Base-by-base conservation (phyloP, 169 alveolate genomes). In the Cystoisospora suis region DNA sequence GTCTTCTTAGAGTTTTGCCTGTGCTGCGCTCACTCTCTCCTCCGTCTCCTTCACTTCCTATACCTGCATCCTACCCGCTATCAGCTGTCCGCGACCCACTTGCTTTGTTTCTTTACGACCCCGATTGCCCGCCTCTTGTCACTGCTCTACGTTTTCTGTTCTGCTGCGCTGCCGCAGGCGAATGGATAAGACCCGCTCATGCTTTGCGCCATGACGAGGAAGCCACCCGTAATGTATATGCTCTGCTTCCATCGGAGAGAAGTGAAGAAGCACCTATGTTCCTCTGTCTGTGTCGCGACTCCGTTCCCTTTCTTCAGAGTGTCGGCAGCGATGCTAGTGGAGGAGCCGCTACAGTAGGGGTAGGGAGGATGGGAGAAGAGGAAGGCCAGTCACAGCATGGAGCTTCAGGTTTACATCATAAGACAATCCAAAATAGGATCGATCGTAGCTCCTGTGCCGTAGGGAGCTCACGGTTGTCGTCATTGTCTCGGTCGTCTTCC, bases 71-170 rank as follows among this genome's bases (percentile, higher is more conserved):
- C 6, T 1, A 12, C 77, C 45, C 40, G 42, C 5, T 65, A 36
- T 15, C 42, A 65, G 77, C 77, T 44, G 40, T 65, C 77, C 12
- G 45, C 77, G 77, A 65, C 77, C n/a, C 77, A 36, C 27, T 65
- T 17, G 9, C 34, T n/a, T 44, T 32, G 77, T 44, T 65, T n/a
- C 77, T 65, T 2, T 65, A 44, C 77, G 77, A 65, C 77, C 42
- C 77, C n/a, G n/a, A 36, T 1, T 36, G 45, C 42, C 77, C 77
- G 5, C 77, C 77, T 36, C 77, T 65, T n/a, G 45, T 65, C 42
- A 65, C 77, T 12, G 77, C 77, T 12, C 77, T 65, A 15, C 77
- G 42, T 20, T 65, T 65, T 44, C 1, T 65, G 3, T n/a, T 65
- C n/a, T 36, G n/a, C 45, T 36, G 45, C 5, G 77, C 77, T 3